These are phyloP conservation scores for Chiua virens DNA, from an alignment of 768 basidiomycete genomes.

Conservation along the genomic window DNA sequence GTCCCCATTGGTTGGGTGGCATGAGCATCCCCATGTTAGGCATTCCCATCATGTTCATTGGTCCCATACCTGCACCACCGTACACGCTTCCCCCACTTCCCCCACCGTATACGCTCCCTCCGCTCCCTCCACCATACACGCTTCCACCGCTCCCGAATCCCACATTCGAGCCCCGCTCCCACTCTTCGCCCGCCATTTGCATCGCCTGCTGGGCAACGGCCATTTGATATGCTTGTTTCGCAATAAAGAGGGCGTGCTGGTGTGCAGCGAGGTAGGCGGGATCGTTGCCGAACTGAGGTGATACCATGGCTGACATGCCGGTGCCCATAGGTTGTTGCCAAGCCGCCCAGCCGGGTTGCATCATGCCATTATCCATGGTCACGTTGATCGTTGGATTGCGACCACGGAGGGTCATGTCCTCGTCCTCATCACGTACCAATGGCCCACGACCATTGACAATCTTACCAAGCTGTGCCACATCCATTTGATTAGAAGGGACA, in stretches of 20 bases:
- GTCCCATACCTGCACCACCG: conserved; percentile 32
- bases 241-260: conserved; percentile 83
- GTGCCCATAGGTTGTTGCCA: conserved; percentile 31
- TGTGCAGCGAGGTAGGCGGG: conserved; percentile 69
- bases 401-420: conserved; percentile 30
- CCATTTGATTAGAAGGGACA: conserved; percentile 6
- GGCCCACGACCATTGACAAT: conserved; percentile 80
- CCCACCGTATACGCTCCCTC: conserved; percentile 51
- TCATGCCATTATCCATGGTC: conserved; percentile 31
- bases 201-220: conserved; percentile 90
- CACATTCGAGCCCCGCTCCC: conserved; percentile 75
- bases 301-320: conserved; percentile 36
- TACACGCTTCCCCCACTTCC: conserved; percentile 32
- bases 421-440: conserved; percentile 52
- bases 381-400: conserved; percentile 36
- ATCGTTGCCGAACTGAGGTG: conserved; percentile 45
- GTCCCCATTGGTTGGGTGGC: conserved; percentile 40
- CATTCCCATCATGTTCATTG: conserved; percentile 44
- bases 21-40: conserved; percentile 39
- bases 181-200: conserved; percentile 85
- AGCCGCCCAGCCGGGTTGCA: conserved; percentile 36
- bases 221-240: conserved; percentile 89
- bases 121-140: conserved; percentile 34
- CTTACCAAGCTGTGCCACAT: conserved; percentile 71
- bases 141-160: conserved; percentile 38